Evolutionary conservation across 2,329 filamentous ascomycete species (phyloP).

Genomic region (Diplodia scrobiculata): DNA sequence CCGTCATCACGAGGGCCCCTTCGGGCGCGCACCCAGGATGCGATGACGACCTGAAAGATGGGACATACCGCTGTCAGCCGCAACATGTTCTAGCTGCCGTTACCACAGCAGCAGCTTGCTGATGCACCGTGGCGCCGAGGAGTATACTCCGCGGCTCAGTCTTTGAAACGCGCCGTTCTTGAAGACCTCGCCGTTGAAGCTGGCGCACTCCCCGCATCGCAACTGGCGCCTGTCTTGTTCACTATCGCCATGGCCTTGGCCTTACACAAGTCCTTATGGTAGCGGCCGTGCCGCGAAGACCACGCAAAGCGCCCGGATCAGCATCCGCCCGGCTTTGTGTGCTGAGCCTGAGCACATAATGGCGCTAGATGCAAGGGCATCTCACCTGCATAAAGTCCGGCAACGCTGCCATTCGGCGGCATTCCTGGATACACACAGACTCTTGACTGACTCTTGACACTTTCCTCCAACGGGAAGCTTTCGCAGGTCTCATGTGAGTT

Average conservation of each 20-base stretch:
- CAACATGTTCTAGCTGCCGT: background rate
- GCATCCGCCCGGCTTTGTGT: slow-evolving; percentile 8
- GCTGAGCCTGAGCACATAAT: slow-evolving; percentile 13
- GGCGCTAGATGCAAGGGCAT: slow-evolving; percentile 19
- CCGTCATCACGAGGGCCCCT: slow-evolving; percentile 74
- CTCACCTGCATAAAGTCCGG: slow-evolving; percentile 15
- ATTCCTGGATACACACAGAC: slow-evolving; percentile 10
- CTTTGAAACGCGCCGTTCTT: background rate
- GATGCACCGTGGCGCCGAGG: background rate
- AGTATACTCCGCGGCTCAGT: background rate
- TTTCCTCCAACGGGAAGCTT: background rate
- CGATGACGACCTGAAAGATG: slow-evolving; percentile 69
- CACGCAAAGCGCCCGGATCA: background rate
- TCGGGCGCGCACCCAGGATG: slow-evolving; percentile 63
- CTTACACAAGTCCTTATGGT: background rate
- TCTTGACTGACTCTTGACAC: background rate
- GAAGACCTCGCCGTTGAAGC: background rate
- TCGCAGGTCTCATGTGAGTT: slow-evolving; percentile 30
- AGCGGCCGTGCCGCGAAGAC: background rate
- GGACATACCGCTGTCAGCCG: slow-evolving; percentile 50
- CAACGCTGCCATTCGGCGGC: slow-evolving; percentile 10
- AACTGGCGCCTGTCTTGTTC: background rate
- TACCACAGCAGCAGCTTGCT: background rate
- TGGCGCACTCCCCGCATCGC: background rate
- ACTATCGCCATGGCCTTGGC: background rate